Percentiles rank a stretch among this genome's conserved stretches.
These are phyloP conservation scores for Fomitopsis schrenkii DNA, from an alignment of 1,284 basidiomycete genomes.

Conservation along the genomic window DNA sequence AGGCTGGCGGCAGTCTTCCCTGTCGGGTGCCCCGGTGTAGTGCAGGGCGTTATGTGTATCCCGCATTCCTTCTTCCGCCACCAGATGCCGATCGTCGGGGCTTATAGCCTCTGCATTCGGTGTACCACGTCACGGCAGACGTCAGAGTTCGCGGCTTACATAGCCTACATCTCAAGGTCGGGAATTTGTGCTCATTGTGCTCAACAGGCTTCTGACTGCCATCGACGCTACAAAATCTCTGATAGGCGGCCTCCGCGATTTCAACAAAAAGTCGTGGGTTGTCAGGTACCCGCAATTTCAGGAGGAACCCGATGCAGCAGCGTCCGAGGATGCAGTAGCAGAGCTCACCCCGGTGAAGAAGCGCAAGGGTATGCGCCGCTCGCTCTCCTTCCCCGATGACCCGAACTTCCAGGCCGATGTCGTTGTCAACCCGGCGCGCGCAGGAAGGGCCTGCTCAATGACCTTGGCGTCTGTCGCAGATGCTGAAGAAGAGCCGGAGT, in stretches of 20 bases:
- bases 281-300: conserved; percentile 80
- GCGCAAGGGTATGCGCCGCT: conserved; percentile 50
- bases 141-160: too few relatives aligned
- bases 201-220: conserved; percentile 64
- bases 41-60: too few relatives aligned
- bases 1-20: too few relatives aligned
- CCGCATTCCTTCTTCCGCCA: too few relatives aligned
- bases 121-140: too few relatives aligned
- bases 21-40: too few relatives aligned
- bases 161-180: too few relatives aligned
- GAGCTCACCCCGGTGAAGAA: conserved; percentile 32
- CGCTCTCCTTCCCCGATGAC: conserved; percentile 82
- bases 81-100: too few relatives aligned
- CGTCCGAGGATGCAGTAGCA: conserved; percentile 22
- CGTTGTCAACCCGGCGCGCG: conserved; percentile 46
- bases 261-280: conserved; percentile 85
- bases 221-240: conserved; percentile 72
- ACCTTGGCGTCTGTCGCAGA: conserved; percentile 53
- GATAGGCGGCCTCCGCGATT: conserved; percentile 69
- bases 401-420: conserved; percentile 66
- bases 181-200: background rate
- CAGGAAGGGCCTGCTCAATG: conserved; percentile 49
- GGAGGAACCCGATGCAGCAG: conserved; percentile 30
- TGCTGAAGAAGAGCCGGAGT: conserved; percentile 27
- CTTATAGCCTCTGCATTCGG: too few relatives aligned